These are phyloP conservation scores for Sporothrix pallida DNA, from an alignment of 2,329 filamentous ascomycete genomes.

Conservation along the genomic window DNA sequence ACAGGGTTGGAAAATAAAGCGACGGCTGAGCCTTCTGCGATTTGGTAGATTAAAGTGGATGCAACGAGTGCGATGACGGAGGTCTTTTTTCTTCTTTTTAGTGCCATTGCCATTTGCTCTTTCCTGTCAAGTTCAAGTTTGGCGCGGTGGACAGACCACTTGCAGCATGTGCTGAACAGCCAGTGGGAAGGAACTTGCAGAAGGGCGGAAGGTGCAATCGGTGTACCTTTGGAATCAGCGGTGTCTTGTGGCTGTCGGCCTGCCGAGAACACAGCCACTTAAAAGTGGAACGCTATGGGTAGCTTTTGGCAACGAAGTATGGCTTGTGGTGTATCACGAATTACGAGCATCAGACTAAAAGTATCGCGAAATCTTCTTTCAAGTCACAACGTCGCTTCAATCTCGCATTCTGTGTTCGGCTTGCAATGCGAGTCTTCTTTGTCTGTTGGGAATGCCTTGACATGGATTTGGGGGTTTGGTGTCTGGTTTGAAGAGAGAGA, in stretches of 20 bases:
- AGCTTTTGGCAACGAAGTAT: neutral
- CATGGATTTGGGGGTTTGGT: neutral
- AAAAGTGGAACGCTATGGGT: neutral
- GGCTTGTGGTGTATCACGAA: too few species aligned
- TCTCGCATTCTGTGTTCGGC: neutral
- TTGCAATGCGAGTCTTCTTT: neutral
- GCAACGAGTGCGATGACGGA: slow-evolving; percentile 25
- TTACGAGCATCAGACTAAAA: neutral
- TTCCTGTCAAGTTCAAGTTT: neutral
- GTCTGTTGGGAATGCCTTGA: neutral
- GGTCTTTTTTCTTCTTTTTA: neutral
- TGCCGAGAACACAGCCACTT: slow-evolving; percentile 30
- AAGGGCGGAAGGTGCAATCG: neutral
- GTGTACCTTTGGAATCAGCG: neutral
- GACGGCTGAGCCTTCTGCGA: neutral
- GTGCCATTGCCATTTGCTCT: neutral
- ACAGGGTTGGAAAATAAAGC: neutral
- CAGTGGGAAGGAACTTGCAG: neutral
- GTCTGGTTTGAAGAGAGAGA: neutral
- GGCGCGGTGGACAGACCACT: neutral
- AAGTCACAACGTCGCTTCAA: neutral
- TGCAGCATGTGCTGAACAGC: neutral
- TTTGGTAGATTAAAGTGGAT: slow-evolving; percentile 23
- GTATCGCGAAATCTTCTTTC: neutral
- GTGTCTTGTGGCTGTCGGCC: slow-evolving; percentile 5